Base-by-base conservation (phyloP, 139 green algal species). In the Chlamydomonas incerta region DNA sequence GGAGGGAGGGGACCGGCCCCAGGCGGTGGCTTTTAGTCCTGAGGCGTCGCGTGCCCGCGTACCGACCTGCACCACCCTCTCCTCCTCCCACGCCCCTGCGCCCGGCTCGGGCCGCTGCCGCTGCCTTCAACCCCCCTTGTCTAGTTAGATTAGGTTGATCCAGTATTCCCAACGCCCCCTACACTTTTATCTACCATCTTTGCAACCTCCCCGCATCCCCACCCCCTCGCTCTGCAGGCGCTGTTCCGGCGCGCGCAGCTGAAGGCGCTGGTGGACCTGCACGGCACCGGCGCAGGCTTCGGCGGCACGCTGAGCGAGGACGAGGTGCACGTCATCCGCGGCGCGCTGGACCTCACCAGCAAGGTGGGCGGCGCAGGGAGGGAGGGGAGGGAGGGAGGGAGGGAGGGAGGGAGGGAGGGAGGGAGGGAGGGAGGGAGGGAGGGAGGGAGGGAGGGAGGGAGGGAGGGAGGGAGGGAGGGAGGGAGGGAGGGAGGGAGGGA, bases 231-330 rank as follows among this genome's bases (percentile, higher is more conserved):
- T 24, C 52, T 31, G 2, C 87, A 94, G 89, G 94, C 89, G 0
- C 85, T 98, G 46, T 97, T 96, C 87, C 93, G 94, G 46, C 90
- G 95, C 57, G 90, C 82, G 4, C 93, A 99, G 93, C 92, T 99
- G 10, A 98, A 98, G 77, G 95, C 95, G 17, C 89, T 98, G n/a
- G 94, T 99, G 50, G 93, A 97, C 77, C 91, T 98, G 20, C 96
- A 98, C 90, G 88, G 87, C 71, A 87, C 72, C 50, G 91, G 85
- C 0, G 92, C 96, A 60, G 94, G 94, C 21, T 90, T 98, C 90
- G 96, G 95, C 4, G 95, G 96, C 89, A 96, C 87, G 28, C 71
- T 96, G 26, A 93, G 81, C 11, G 80, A 92, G 67, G 87, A 94
- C 46, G 91, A 94, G 87, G 90, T 93, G 33, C 85, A 91, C 55